These are phyloP conservation scores for Vigna angularis DNA, from an alignment of 306 rosid genomes.

Conservation along the genomic window DNA sequence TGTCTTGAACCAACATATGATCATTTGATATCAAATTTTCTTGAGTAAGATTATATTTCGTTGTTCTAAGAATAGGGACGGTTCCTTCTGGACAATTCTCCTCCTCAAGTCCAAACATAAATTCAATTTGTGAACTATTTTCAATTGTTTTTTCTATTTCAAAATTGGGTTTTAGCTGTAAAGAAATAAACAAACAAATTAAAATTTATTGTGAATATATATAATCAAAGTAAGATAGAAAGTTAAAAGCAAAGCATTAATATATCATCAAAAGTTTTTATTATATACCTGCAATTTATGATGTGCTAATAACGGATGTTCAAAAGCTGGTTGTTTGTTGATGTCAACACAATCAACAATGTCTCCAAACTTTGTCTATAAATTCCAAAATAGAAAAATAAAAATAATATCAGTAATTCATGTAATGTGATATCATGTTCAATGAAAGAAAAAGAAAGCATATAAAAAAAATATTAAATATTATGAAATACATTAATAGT, in stretches of 20 bases:
- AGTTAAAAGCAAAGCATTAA: neutral
- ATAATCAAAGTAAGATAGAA: neutral
- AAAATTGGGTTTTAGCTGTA: neutral
- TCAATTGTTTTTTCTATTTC: neutral
- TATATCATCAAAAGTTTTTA: neutral
- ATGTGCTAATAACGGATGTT: neutral
- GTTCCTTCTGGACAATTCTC: too few relatives aligned
- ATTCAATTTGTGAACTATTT: too few relatives aligned
- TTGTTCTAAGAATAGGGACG: neutral
- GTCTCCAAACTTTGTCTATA: neutral
- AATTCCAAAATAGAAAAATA: too few relatives aligned
- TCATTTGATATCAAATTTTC: neutral
- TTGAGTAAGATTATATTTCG: neutral
- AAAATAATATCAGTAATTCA: neutral
- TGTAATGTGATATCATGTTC: neutral
- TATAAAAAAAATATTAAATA: neutral
- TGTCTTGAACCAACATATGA: neutral
- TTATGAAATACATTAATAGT: neutral
- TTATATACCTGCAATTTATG: neutral
- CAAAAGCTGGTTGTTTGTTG: neutral
- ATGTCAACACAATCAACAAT: neutral
- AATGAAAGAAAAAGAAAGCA: neutral
- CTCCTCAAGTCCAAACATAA: too few relatives aligned
- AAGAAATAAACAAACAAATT: neutral
- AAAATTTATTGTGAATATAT: neutral